Conservation (phyloP, 345 rosid species). For the Eutrema japonicum region DNA sequence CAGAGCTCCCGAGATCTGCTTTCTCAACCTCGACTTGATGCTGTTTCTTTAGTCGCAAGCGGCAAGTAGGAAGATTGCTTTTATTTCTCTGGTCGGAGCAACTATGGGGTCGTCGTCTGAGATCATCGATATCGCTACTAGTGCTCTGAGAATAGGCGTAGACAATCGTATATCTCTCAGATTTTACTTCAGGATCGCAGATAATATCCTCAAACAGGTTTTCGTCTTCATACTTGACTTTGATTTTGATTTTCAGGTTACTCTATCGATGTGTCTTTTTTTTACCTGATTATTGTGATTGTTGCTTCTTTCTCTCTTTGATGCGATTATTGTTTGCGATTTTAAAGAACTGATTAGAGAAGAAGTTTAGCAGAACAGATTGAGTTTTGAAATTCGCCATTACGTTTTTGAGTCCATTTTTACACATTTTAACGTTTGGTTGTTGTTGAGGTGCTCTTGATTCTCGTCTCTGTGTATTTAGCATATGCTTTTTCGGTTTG, state of each 20-base stretch:
- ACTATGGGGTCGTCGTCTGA: constrained; percentile 67
- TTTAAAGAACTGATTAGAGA: background rate
- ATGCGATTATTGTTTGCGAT: background rate
- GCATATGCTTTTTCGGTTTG: background rate
- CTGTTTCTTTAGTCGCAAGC: constrained; percentile 31
- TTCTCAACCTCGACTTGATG: constrained; percentile 9
- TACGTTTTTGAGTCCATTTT: background rate
- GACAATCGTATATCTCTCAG: constrained; percentile 83
- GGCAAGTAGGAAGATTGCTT: constrained; percentile 12
- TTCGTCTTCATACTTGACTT: background rate
- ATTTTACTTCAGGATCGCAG: constrained; percentile 87
- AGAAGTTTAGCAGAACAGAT: background rate
- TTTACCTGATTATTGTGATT: background rate
- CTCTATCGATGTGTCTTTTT: background rate
- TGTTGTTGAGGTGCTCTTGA: background rate
- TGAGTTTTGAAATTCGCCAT: background rate
- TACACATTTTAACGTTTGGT: background rate
- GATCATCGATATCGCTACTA: constrained; percentile 70
- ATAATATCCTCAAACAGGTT: constrained; percentile 93
- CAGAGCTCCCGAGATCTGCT: constrained; percentile 27
- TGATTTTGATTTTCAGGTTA: constrained; percentile 18
- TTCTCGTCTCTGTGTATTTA: background rate
- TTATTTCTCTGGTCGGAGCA: constrained; percentile 10
- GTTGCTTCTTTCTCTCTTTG: constrained; percentile 1
- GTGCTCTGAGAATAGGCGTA: constrained; percentile 70